A percentile compares a stretch with the other conserved stretches of the same genome.
phyloP scores from a whole-genome alignment of 495 filamentous ascomycete genomes.

The Collariella sp. region DNA sequence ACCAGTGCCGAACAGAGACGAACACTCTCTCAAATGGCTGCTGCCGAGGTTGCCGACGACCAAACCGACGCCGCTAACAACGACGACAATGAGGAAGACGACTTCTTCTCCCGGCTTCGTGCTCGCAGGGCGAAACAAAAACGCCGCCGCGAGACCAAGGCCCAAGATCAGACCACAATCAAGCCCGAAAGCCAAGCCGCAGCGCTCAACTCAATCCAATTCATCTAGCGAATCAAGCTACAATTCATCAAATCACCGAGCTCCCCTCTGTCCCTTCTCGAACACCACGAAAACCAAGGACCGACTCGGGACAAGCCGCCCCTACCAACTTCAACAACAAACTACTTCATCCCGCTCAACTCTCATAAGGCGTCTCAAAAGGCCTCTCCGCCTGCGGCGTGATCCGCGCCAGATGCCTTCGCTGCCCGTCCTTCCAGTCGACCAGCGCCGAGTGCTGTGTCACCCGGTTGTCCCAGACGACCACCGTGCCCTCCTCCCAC shows the following conservation, averaged over 20 bases:
- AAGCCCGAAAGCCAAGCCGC: constrained; percentile 6
- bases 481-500: constrained; percentile 74
- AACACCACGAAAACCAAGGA: no score
- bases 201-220: constrained; percentile 22
- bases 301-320: no score
- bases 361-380: constrained; percentile 58
- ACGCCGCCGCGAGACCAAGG: constrained; percentile 9
- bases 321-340: neutral
- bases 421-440: constrained; percentile 70
- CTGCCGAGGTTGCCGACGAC: neutral
- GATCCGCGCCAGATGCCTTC: constrained; percentile 73
- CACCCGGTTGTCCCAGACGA: constrained; percentile 85
- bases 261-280: no score
- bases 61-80: neutral
- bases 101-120: constrained; percentile 17
- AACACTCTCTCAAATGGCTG: neutral
- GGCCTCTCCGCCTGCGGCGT: constrained; percentile 76
- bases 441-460: constrained; percentile 69
- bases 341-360: constrained; percentile 4
- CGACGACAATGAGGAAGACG: constrained; percentile 17
- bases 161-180: neutral
- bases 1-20: neutral
- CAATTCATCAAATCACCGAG: no score
- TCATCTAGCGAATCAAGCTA: constrained; percentile 10
- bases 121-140: constrained; percentile 13